These are phyloP conservation scores for Neonectria faginata DNA, from an alignment of 2,329 filamentous ascomycete species.

Conservation along the genomic window DNA sequence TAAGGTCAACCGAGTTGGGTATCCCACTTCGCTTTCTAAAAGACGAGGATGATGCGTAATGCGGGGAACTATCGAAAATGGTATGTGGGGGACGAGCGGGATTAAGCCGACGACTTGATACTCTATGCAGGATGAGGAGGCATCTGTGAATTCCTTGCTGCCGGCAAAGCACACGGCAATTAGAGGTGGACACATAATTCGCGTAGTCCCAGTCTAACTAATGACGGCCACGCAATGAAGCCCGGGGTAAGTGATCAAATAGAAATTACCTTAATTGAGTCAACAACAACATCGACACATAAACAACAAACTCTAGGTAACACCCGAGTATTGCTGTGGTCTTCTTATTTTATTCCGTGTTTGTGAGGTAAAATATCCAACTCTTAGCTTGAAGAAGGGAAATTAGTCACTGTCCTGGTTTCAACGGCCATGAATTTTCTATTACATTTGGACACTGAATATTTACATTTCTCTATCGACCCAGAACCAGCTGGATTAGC, in stretches of 20 bases:
- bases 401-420: background rate
- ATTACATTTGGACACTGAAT: background rate
- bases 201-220: background rate
- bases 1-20: background rate
- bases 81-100: conserved; percentile 18
- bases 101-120: background rate
- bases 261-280: background rate
- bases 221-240: background rate
- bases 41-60: background rate
- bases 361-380: background rate
- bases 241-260: background rate
- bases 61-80: conserved; percentile 17
- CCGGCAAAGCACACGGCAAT: conserved; percentile 21
- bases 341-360: background rate
- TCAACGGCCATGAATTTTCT: too few relatives aligned
- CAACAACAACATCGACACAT: background rate
- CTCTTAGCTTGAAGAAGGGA: background rate
- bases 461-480: background rate
- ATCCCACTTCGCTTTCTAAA: background rate
- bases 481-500: background rate
- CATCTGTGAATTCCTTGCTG: background rate
- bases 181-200: background rate
- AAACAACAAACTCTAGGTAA: background rate
- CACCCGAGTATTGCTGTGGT: background rate
- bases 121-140: conserved; percentile 7